Evolutionary conservation across 345 rosid genomes (phyloP), one percentile per base, ranked within the genome.

Genomic region (Fremontodendron californicum): DNA sequence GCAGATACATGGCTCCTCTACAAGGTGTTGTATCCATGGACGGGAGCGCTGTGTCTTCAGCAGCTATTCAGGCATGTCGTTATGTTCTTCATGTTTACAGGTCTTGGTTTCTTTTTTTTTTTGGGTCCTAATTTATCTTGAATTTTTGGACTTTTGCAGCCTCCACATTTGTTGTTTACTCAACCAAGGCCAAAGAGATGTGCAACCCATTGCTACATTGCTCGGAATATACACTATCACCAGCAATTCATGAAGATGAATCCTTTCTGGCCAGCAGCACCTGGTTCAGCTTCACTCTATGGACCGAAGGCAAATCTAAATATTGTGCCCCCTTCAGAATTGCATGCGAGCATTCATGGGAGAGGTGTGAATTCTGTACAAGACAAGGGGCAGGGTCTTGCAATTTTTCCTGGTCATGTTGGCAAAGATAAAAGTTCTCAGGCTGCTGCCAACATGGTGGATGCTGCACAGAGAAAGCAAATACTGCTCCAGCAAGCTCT

Each of bases 161-260:
- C 93, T 61, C 93, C 94, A 0, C 94, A 90, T 76, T 77, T 89
- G 81, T 84, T 92, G 51, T 91, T 88, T 78, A 82, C 81, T 86
- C 98, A 91, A 74, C 92, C 97, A 1, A 87, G 94, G 77, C 97
- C 92, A 19, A 94, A 91, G 84, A 88, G 94, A 83, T 96, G 98
- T 82, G 97, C 97, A 23, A 96, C 98, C 33, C 99, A 96, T 81
- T 94, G 88, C 84, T 94, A 94, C 76, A 90, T 96, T 71, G 98
- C 99, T 31, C 84, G 94, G 64, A 96, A 84, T 73, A 91, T 96
- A 70, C 88, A 76, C 40, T 86, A 77, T 73, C 89, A 90, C 78
- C 98, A 91, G 85, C 99, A 94, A 79, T 83, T 91, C 40, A 72
- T 89, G 3, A 91, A 91, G 85, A 89, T 96, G 84, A 93, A 91